These are phyloP conservation scores for Lasiodiplodia theobromae DNA, from an alignment of 2,329 filamentous ascomycete genomes.

Conservation along the genomic window DNA sequence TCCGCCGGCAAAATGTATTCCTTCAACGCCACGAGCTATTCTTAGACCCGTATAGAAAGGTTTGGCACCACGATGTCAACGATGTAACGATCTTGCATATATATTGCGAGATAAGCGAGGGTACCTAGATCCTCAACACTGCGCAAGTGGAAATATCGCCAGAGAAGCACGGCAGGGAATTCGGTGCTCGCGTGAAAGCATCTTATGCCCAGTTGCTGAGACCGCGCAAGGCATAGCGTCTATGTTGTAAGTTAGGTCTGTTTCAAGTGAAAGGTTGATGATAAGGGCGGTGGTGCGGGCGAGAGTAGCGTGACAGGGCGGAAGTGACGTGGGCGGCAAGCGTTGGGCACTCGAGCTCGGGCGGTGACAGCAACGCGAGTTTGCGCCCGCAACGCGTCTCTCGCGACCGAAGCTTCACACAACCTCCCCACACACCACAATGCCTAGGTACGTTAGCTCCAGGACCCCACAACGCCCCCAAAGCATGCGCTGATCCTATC, in stretches of 20 bases:
- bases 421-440: conserved; percentile 36
- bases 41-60: background rate
- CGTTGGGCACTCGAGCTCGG: conserved; percentile 3
- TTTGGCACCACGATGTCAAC: background rate
- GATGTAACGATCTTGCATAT: background rate
- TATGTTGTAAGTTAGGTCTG: background rate
- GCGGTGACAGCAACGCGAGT: conserved; percentile 20
- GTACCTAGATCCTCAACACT: background rate
- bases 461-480: background rate
- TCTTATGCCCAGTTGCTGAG: background rate
- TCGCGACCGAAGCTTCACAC: conserved; percentile 15
- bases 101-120: background rate
- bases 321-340: conserved; percentile 10
- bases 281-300: background rate
- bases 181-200: background rate
- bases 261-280: background rate
- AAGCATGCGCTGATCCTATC: background rate
- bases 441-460: conserved; percentile 44
- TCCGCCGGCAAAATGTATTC: background rate
- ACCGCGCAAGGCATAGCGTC: background rate
- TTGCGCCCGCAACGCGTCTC: conserved; percentile 26
- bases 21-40: conserved; percentile 15
- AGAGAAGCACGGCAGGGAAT: background rate
- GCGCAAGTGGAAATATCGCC: background rate
- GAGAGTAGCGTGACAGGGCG: conserved; percentile 16